Conservation (phyloP, 805 yeast genomes). For the Yueomyces sp. region DNA sequence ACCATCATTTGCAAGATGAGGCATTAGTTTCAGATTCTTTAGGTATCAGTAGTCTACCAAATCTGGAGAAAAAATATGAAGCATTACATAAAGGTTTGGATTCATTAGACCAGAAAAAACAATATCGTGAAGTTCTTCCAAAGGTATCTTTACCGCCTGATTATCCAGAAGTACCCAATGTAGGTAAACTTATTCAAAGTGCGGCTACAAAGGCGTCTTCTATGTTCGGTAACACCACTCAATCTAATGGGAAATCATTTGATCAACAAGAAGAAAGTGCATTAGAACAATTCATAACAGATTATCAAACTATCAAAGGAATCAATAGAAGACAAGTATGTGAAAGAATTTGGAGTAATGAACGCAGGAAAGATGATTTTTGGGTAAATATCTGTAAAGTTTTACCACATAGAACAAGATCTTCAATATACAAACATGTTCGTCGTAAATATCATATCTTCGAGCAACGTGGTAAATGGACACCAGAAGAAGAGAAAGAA, state of each 20-base stretch:
- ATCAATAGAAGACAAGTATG: slow-evolving; percentile 60
- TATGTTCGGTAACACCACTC: slow-evolving; percentile 18
- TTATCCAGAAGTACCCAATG: slow-evolving; percentile 17
- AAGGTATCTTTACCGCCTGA: slow-evolving; percentile 10
- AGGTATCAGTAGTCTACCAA: neutral
- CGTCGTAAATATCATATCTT: slow-evolving; percentile 81
- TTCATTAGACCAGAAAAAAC: slow-evolving; percentile 3
- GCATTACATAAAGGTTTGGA: slow-evolving; percentile 1
- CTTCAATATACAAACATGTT: slow-evolving; percentile 86
- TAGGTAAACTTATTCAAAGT: slow-evolving; percentile 27
- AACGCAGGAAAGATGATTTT: slow-evolving; percentile 73
- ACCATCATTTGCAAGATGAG: slow-evolving; percentile 5
- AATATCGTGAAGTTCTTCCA: slow-evolving; percentile 16
- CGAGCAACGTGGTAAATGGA: slow-evolving; percentile 84
- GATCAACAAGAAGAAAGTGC: slow-evolving; percentile 46
- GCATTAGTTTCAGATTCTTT: slow-evolving; percentile 1
- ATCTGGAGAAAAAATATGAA: slow-evolving; percentile 5
- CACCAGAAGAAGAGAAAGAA: slow-evolving; percentile 60
- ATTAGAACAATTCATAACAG: slow-evolving; percentile 57
- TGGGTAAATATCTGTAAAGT: slow-evolving; percentile 78
- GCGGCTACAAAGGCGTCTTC: slow-evolving; percentile 33
- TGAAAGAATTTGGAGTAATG: slow-evolving; percentile 77
- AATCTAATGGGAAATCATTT: slow-evolving; percentile 23
- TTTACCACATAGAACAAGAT: slow-evolving; percentile 73
- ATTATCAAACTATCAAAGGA: slow-evolving; percentile 51